A percentile compares a stretch with the other conserved stretches of the same genome.
These are phyloP conservation scores for Pseudonitzschia delicatissima DNA, from an alignment of 108 stramenopile species.

Conservation along the genomic window DNA sequence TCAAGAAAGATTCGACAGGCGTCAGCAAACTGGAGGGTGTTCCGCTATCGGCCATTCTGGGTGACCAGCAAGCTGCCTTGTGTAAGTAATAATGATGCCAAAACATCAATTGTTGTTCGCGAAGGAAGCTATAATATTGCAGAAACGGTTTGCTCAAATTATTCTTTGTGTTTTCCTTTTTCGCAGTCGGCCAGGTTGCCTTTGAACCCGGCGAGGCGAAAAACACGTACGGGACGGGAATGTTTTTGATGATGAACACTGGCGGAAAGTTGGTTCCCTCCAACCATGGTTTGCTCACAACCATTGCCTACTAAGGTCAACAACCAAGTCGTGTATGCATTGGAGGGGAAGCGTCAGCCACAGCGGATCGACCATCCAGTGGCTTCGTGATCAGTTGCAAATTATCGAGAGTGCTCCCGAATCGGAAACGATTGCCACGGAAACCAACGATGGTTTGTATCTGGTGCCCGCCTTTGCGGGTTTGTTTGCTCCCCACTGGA, in stretches of 20 bases:
- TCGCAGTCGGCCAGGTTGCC: slow-evolving; percentile 83
- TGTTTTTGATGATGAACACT: slow-evolving; percentile 98
- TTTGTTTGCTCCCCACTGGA: slow-evolving; percentile 96
- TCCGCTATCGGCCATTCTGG: slow-evolving; percentile 81
- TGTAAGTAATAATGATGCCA: too few species aligned
- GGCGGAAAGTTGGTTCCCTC: slow-evolving; percentile 59
- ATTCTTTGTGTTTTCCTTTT: neutral
- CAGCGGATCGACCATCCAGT: slow-evolving; percentile 93
- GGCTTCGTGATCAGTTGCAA: slow-evolving; percentile 94
- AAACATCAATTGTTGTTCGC: too few species aligned
- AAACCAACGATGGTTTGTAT: slow-evolving; percentile 88
- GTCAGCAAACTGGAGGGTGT: slow-evolving; percentile 59
- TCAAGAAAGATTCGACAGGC: slow-evolving; percentile 27
- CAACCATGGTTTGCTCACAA: slow-evolving; percentile 93
- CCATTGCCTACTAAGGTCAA: slow-evolving; percentile 77
- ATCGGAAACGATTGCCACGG: slow-evolving; percentile 76
- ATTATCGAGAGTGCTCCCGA: slow-evolving; percentile 84
- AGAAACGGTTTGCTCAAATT: neutral
- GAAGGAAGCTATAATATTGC: neutral
- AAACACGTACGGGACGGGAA: slow-evolving; percentile 97
- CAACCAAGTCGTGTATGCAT: slow-evolving; percentile 77
- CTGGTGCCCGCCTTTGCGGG: slow-evolving; percentile 97
- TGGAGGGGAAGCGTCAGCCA: slow-evolving; percentile 95
- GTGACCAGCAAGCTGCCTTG: slow-evolving; percentile 96
- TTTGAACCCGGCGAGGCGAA: slow-evolving; percentile 90